Evolutionary conservation across 2,329 filamentous ascomycete genomes (phyloP).

Genomic region (Penicillium sp.): DNA sequence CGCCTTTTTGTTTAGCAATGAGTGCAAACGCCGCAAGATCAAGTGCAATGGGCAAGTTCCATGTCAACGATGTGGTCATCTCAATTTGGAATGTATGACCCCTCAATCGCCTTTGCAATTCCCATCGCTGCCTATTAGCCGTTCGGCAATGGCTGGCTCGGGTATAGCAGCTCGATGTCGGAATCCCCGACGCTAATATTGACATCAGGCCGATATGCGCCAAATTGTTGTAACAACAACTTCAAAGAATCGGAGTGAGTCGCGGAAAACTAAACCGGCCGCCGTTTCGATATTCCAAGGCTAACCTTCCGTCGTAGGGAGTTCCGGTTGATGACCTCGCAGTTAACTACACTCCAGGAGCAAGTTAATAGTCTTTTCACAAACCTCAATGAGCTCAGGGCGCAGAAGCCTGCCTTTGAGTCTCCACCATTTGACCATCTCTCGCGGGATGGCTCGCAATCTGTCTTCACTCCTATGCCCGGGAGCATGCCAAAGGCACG

Average conservation of each 20-base stretch:
- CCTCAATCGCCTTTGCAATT: neutral
- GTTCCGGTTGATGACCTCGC: constrained; percentile 78
- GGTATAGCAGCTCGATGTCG: neutral
- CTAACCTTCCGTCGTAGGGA: constrained; percentile 57
- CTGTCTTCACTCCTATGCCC: constrained; percentile 46
- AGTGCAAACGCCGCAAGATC: constrained; percentile 71
- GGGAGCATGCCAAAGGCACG: constrained; percentile 55
- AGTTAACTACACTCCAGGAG: constrained; percentile 77
- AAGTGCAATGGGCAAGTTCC: constrained; percentile 71
- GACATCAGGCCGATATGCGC: constrained; percentile 62
- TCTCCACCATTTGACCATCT: constrained; percentile 43
- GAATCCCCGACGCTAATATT: constrained; percentile 16
- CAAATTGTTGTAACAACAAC: constrained; percentile 73
- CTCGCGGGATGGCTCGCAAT: constrained; percentile 49
- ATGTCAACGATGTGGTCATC: constrained; percentile 69
- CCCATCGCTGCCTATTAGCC: neutral
- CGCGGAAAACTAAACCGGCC: neutral
- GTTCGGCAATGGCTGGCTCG: neutral
- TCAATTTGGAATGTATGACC: constrained; percentile 62
- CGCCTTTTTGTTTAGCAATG: constrained; percentile 55
- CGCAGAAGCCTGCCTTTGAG: constrained; percentile 47
- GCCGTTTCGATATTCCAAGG: neutral
- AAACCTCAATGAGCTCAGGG: constrained; percentile 71
- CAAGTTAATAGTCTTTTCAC: constrained; percentile 80
- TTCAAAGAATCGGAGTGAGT: constrained; percentile 84